phyloP scores from a whole-genome alignment of 352 stramenopile genomes.

The Pythium monospermum region DNA sequence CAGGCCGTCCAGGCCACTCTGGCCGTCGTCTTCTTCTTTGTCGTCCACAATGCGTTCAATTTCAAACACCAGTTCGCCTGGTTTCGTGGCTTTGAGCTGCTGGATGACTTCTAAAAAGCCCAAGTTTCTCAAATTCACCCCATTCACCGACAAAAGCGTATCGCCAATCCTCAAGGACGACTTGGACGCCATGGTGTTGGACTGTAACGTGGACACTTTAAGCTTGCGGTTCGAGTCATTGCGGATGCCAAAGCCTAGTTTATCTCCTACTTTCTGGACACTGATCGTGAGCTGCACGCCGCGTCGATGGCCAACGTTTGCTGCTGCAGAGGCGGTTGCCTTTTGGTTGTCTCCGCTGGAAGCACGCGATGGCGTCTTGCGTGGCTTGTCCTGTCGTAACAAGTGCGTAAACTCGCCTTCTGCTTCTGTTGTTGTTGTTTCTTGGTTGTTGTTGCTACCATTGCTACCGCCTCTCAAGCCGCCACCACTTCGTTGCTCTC shows the following conservation, averaged over 20 bases:
- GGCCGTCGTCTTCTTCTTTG: conserved; percentile 9
- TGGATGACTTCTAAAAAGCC: conserved; percentile 54
- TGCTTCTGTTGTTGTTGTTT: not conserved
- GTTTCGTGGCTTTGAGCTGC: conserved; percentile 45
- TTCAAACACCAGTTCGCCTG: conserved; percentile 50
- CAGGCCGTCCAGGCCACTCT: conserved; percentile 9
- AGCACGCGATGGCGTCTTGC: conserved; percentile 1
- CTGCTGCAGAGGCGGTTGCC: no score
- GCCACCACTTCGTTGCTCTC: no score
- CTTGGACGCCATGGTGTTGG: conserved; percentile 30
- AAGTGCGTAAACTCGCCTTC: conserved; percentile 8
- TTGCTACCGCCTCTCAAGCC: no score
- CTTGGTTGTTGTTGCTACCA: not conserved
- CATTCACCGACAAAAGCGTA: conserved; percentile 66
- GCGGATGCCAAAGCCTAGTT: conserved; percentile 63
- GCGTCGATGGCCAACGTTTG: not conserved
- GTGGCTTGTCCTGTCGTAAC: conserved; percentile 1
- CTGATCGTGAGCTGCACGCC: conserved; percentile 30
- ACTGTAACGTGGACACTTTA: conserved; percentile 56
- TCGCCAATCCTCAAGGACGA: conserved; percentile 52
- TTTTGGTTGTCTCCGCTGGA: no score
- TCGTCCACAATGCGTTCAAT: conserved; percentile 37
- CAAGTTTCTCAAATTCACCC: conserved; percentile 35
- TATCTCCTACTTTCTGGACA: conserved; percentile 47
- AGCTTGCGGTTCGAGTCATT: conserved; percentile 49